Base-by-base conservation (phyloP, 2,329 filamentous ascomycete genomes). In the Whalleya microplaca region DNA sequence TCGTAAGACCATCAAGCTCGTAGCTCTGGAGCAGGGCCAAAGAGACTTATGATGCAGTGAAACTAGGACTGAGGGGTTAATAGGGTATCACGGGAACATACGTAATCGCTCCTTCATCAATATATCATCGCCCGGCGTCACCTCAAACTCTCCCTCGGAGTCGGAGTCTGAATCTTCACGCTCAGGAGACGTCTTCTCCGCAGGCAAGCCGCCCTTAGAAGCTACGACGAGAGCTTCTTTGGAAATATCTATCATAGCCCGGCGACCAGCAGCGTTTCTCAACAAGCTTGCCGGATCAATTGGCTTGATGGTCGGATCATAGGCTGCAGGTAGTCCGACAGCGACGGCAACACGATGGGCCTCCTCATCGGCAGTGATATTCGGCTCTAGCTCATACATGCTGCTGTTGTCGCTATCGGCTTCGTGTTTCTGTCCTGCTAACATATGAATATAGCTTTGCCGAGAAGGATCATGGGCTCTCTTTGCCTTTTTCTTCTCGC, bases 401-500 rank as follows among this genome's bases (percentile, higher is more conserved):
- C 77, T 80, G 63, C 76, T 80, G 40, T 76, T 75, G 54, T 82
- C 80, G 69, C 77, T 81, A 56, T 86, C 81, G 59, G 82, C 82
- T 66, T 86, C 84, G 65, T 86, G 84, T 47, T 77, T 78, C 32
- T 82, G 82, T 44, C 78, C 71, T 49, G 89, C 85, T 9, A 96
- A 77, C 73, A 96, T 92, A 51, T 88, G 84, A 49, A 87, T 80
- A 71, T 96, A 96, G 44, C 87, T 89, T 64, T 89, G 86, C 32
- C 92, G 84, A 16, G 79, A 81, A 5, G 91, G 87, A 66, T 96
- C 91, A 51, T 89, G 86, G 48, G 86, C 83, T 27, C 93, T 87
- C 78, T 96, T 96, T 56, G 84, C 83, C 75, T 95, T 96, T 77
- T 96, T 96, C 76, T 95, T 95, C 69, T 91, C 85, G 19, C 93